Conservation (phyloP, 768 basidiomycete species). For the Amanita pseudoporphyria region DNA sequence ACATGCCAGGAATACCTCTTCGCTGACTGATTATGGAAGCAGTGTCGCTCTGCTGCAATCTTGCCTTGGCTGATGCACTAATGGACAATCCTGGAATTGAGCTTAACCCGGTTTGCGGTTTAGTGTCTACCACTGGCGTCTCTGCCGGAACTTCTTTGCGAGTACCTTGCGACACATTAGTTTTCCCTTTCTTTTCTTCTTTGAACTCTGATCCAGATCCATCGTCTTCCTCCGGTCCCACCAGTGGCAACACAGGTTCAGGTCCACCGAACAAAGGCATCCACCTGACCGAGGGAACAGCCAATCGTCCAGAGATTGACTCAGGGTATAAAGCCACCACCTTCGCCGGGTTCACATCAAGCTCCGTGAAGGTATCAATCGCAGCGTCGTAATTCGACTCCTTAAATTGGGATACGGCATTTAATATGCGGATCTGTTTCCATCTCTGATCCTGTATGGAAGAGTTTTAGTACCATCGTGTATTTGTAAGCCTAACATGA, state of each 20-base stretch:
- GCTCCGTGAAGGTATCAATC: conserved; percentile 78
- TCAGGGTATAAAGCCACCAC: conserved; percentile 87
- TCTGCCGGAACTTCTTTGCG: neutral
- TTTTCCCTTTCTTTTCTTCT: conserved; percentile 10
- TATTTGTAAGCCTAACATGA: neutral
- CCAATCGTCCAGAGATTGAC: conserved; percentile 67
- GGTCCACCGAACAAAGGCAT: conserved; percentile 81
- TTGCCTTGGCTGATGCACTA: neutral
- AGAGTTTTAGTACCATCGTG: neutral
- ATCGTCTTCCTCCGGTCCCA: conserved; percentile 12
- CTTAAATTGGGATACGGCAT: conserved; percentile 73
- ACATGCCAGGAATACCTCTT: conserved; percentile 26
- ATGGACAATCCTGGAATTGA: neutral
- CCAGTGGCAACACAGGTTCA: conserved; percentile 11
- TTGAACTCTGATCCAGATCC: conserved; percentile 2
- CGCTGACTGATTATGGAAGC: conserved; percentile 35
- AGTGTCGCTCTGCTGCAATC: conserved; percentile 33
- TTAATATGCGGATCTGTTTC: conserved; percentile 56
- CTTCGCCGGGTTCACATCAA: conserved; percentile 89
- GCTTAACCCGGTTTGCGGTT: neutral
- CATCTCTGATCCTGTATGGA: conserved; percentile 39
- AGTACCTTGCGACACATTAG: neutral
- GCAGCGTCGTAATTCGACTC: conserved; percentile 63
- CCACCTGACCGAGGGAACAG: conserved; percentile 62
- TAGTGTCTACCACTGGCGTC: neutral